phyloP scores from a whole-genome alignment of 331 rosid genomes.

The Prunus yedoensis region DNA sequence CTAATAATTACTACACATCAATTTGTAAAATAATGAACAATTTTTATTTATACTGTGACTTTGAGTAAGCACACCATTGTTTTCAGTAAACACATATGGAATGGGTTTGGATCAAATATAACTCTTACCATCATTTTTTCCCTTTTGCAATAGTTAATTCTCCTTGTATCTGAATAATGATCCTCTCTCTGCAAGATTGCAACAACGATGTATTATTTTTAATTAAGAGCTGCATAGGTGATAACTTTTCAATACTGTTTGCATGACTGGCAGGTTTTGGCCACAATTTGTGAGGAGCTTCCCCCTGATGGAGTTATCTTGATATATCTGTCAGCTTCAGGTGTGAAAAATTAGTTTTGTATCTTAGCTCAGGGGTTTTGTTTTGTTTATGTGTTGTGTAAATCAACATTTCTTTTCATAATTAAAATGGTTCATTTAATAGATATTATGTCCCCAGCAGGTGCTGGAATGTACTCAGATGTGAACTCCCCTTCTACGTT shows the following conservation, averaged over 20 bases:
- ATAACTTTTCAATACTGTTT: slow-evolving; percentile 3
- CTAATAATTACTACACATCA: neutral
- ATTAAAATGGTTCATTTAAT: slow-evolving; percentile 33
- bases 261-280: slow-evolving; percentile 66
- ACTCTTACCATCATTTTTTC: neutral
- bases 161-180: slow-evolving; percentile 2
- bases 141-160: neutral
- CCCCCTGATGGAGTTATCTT: slow-evolving; percentile 86
- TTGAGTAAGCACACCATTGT: neutral
- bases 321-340: slow-evolving; percentile 91
- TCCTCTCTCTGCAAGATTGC: neutral
- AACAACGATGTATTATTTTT: neutral
- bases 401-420: slow-evolving; percentile 24
- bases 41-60: neutral
- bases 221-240: neutral
- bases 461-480: slow-evolving; percentile 48
- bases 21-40: neutral
- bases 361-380: neutral
- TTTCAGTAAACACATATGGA: neutral
- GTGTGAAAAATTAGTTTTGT: slow-evolving; percentile 37
- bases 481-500: slow-evolving; percentile 26
- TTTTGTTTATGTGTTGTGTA: slow-evolving; percentile 8
- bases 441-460: slow-evolving; percentile 31
- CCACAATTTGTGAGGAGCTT: slow-evolving; percentile 96
- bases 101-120: slow-evolving; percentile 1